Conservation (phyloP, 139 green algal species). For the Closterium sp. region DNA sequence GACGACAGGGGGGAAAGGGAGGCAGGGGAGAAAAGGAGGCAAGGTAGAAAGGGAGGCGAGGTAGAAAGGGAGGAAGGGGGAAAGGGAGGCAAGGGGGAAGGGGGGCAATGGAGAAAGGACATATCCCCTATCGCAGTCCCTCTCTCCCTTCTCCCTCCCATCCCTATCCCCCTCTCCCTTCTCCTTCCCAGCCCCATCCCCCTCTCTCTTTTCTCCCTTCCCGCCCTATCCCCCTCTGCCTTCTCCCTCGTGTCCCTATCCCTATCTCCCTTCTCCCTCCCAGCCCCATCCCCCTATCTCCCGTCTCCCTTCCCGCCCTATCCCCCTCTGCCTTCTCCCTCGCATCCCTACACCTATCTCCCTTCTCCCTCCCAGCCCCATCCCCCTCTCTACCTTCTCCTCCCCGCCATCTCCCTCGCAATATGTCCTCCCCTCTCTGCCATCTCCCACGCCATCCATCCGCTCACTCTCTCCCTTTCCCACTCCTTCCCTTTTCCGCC, state of each 20-base stretch:
- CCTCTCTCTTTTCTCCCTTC: slow-evolving; percentile 4
- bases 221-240: background rate
- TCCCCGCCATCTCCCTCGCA: too few species aligned
- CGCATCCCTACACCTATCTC: background rate
- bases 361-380: background rate
- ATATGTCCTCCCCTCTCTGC: too few species aligned
- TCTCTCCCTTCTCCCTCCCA: background rate
- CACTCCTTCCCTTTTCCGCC: background rate
- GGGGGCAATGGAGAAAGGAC: too few species aligned
- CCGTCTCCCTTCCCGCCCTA: background rate
- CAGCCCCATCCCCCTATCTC: background rate
- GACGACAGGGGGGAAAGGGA: too few species aligned
- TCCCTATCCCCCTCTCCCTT: slow-evolving; percentile 1
- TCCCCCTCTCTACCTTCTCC: background rate
- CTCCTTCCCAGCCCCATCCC: background rate
- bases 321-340: background rate
- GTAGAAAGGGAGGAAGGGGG: too few species aligned
- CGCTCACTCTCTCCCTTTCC: background rate
- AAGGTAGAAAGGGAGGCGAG: too few species aligned
- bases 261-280: background rate
- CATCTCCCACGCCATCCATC: too few species aligned
- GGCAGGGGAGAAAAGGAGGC: too few species aligned
- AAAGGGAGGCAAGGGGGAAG: too few species aligned
- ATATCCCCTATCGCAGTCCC: background rate
- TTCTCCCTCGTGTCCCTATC: too few species aligned